A percentile compares a stretch with the other conserved stretches of the same genome.
Evolutionary conservation across 768 basidiomycete genomes (phyloP).

Genomic region (Podaxis mareebaensis): DNA sequence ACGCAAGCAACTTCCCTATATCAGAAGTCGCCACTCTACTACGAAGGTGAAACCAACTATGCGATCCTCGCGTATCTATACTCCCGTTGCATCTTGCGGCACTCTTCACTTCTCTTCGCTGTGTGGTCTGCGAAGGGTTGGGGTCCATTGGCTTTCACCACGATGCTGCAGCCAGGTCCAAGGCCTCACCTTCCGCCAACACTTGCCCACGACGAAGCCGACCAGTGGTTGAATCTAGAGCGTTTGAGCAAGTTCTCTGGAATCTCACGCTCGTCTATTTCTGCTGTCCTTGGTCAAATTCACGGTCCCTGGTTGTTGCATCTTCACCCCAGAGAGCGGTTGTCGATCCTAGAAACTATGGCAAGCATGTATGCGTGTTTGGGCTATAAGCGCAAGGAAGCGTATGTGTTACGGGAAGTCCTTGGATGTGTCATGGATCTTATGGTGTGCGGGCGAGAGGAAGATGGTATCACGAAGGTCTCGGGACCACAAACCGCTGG

Average conservation of each 20-base stretch:
- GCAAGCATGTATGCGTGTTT: slow-evolving; percentile 79
- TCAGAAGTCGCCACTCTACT: slow-evolving; percentile 49
- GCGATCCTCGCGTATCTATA: slow-evolving; percentile 71
- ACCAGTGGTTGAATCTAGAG: slow-evolving; percentile 55
- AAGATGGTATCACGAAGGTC: slow-evolving; percentile 53
- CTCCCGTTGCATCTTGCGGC: slow-evolving; percentile 67
- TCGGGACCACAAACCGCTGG: slow-evolving; percentile 42
- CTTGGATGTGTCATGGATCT: slow-evolving; percentile 83
- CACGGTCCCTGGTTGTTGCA: slow-evolving; percentile 90
- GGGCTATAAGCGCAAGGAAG: slow-evolving; percentile 87
- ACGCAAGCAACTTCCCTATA: slow-evolving; percentile 66
- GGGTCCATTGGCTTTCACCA: slow-evolving; percentile 75
- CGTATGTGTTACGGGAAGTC: slow-evolving; percentile 81
- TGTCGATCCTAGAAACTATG: slow-evolving; percentile 66
- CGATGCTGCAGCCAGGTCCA: slow-evolving; percentile 68
- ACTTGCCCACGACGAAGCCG: slow-evolving; percentile 44
- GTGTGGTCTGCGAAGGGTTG: slow-evolving; percentile 89
- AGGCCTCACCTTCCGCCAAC: slow-evolving; percentile 62
- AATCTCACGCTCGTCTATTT: slow-evolving; percentile 69
- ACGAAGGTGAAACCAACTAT: slow-evolving; percentile 58
- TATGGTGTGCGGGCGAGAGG: slow-evolving; percentile 82
- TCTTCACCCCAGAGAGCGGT: slow-evolving; percentile 73
- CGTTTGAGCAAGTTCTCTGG: slow-evolving; percentile 68
- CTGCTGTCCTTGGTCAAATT: slow-evolving; percentile 62
- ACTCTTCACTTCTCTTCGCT: slow-evolving; percentile 71